Base-by-base conservation (phyloP, 805 yeast genomes). In the Kregervanrija fluxuum region DNA sequence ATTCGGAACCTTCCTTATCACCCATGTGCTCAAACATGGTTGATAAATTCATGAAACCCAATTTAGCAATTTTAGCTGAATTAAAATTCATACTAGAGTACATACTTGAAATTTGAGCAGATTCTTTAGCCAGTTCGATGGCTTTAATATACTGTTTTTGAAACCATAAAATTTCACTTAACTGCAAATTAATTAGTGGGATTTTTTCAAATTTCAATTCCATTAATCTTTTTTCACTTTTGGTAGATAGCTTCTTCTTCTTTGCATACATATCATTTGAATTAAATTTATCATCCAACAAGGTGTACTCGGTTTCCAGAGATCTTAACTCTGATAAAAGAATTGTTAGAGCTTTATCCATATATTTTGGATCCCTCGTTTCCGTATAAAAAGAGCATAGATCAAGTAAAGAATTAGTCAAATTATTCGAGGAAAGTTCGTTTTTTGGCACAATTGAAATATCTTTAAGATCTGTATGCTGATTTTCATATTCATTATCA, bases 161-260 rank as follows among this genome's bases (percentile, higher is more conserved):
- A 32, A 54, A 54, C 67, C 72, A 71, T 2, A 71, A 47, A 5
- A 73, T 50, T 49, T 73, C 76, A 37, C 74, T 66, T 8, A 71
- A 54, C 48, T 71, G 69, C 33, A 67, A 58, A 50, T 68, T 68
- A 33, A 72, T 43, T 38, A 70, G 48, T 6, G 76, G 72, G 5
- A 61, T 56, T 33, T 48, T 47, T 43, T 65, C 67, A 35, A 46
- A 55, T 40, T 55, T 54, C 8, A 65, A 38, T 40, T 55, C 57
- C 35, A 48, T 44, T 1, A 56, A 35, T 39, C 66, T 48, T 15
- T 51, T 47, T 32, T 57, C 55, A 30, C 47, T 41, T 32, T 43
- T 44, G 30, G 47, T 47, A 1, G 48, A 45, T 6, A 52, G 41
- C 8, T 45, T 52, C 40, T 39, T 38, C 8, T 48, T 43, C 10